A percentile compares a stretch with the other conserved stretches of the same genome.
Evolutionary conservation across 345 rosid species (phyloP).

Genomic region (Corymbia maculata): DNA sequence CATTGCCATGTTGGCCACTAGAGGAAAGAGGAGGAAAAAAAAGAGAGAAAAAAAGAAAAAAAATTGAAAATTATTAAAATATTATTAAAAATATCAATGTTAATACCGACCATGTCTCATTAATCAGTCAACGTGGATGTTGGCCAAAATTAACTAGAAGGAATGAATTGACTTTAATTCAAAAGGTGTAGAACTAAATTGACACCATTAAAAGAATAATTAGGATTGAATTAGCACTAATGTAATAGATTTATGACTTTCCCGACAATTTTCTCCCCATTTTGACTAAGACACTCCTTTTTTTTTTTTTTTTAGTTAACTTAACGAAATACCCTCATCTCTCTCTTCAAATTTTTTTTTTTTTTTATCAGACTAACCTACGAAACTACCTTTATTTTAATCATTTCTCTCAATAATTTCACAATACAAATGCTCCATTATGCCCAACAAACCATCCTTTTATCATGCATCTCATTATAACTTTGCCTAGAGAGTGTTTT

Average conservation of each 20-base stretch:
- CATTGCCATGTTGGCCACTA: fast-evolving
- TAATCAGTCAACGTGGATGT: fast-evolving
- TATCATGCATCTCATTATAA: neutral
- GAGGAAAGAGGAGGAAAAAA: neutral
- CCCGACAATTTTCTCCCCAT: neutral
- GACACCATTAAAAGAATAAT: no score
- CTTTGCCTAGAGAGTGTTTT: neutral
- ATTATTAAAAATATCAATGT: no score
- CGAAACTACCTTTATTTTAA: neutral
- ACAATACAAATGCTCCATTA: neutral
- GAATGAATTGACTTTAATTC: neutral
- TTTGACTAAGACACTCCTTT: neutral
- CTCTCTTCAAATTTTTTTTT: neutral
- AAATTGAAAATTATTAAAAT: no score
- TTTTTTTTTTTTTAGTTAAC: neutral
- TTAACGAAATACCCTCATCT: neutral
- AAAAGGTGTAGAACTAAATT: no score
- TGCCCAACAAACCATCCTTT: neutral
- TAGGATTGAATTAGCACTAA: fast-evolving
- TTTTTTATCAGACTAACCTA: neutral
- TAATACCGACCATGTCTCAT: fast-evolving
- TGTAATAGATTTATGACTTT: no score
- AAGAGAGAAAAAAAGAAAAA: no score
- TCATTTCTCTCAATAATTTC: neutral
- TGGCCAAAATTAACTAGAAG: no score